Evolutionary conservation across 495 filamentous ascomycete genomes (phyloP).

Genomic region (Glutinoglossum americanum): DNA sequence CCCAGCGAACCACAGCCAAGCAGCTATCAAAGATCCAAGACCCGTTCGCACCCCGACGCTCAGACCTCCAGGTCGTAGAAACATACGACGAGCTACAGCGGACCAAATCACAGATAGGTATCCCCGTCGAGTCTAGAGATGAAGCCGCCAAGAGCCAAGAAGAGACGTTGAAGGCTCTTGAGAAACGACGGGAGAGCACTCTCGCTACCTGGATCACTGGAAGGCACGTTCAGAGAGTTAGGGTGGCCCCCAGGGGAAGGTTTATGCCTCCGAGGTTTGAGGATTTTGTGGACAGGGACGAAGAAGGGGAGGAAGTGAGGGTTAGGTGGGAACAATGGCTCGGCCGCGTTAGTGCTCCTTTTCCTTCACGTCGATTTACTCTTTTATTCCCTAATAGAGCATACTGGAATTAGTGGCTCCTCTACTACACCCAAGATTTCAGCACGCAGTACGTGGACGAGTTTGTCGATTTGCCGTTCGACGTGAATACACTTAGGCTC

Average conservation of each 20-base stretch:
- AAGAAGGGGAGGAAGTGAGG: constrained; percentile 6
- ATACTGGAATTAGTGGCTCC: constrained; percentile 6
- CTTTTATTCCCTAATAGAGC: background rate
- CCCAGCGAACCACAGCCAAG: background rate
- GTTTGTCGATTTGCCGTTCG: constrained; percentile 9
- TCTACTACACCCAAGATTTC: constrained; percentile 9
- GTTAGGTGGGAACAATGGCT: constrained; percentile 9
- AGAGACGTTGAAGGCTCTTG: constrained; percentile 4
- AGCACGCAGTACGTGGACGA: constrained; percentile 11
- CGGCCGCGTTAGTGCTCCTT: constrained; percentile 9
- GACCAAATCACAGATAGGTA: background rate
- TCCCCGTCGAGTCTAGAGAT: background rate
- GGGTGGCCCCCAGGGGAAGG: constrained; percentile 4
- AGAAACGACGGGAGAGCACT: constrained; percentile 7
- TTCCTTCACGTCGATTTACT: background rate
- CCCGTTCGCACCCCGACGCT: constrained; percentile 7
- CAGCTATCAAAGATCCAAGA: constrained; percentile 4
- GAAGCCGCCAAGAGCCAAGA: background rate
- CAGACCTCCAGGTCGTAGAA: constrained; percentile 8
- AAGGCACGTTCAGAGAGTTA: constrained; percentile 7
- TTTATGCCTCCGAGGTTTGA: constrained; percentile 5
- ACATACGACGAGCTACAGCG: constrained; percentile 8
- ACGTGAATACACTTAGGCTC: constrained; percentile 7
- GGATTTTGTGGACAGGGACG: constrained; percentile 6
- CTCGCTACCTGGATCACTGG: constrained; percentile 9